phyloP scores from a whole-genome alignment of 2,329 filamentous ascomycete genomes.

The Xylaria sp. region DNA sequence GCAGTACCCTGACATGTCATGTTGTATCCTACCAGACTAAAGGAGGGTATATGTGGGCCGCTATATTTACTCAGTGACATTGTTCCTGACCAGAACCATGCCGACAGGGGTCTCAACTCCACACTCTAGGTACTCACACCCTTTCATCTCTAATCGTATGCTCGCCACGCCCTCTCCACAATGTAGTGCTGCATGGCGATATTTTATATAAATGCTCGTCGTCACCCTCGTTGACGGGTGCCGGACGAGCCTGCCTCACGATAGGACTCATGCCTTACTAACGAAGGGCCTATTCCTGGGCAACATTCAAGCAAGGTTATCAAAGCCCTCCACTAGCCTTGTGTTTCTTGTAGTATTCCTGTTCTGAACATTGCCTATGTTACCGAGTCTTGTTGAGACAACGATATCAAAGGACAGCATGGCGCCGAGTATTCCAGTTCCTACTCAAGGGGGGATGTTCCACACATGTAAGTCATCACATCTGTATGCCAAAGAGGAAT shows the following conservation, averaged over 20 bases:
- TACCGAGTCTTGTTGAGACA: slow-evolving; percentile 32
- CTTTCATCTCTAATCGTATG: slow-evolving; percentile 46
- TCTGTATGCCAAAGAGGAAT: not conserved
- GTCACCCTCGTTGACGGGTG: slow-evolving; percentile 48
- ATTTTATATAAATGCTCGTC: slow-evolving; percentile 54
- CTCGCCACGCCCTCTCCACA: slow-evolving; percentile 50
- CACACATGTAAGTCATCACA: slow-evolving; percentile 53
- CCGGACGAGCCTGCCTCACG: slow-evolving; percentile 45
- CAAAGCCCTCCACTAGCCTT: slow-evolving; percentile 17
- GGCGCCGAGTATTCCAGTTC: slow-evolving; percentile 59
- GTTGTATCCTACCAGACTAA: slow-evolving; percentile 38
- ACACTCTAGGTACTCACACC: slow-evolving; percentile 43
- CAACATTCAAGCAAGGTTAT: slow-evolving; percentile 13
- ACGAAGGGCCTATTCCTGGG: slow-evolving; percentile 20
- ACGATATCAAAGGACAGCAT: slow-evolving; percentile 45
- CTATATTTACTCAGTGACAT: slow-evolving; percentile 39
- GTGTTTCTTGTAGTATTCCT: slow-evolving; percentile 19
- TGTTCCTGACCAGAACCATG: slow-evolving; percentile 44
- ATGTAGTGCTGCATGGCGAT: slow-evolving; percentile 48
- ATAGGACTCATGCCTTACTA: slow-evolving; percentile 36
- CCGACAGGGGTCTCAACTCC: slow-evolving; percentile 43
- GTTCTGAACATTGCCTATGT: slow-evolving; percentile 14
- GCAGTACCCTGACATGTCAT: slow-evolving; percentile 40
- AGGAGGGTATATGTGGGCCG: slow-evolving; percentile 43
- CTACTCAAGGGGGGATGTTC: slow-evolving; percentile 63